phyloP scores from a whole-genome alignment of 1,139 yeast species.

The Yamadazyma diddensiae region DNA sequence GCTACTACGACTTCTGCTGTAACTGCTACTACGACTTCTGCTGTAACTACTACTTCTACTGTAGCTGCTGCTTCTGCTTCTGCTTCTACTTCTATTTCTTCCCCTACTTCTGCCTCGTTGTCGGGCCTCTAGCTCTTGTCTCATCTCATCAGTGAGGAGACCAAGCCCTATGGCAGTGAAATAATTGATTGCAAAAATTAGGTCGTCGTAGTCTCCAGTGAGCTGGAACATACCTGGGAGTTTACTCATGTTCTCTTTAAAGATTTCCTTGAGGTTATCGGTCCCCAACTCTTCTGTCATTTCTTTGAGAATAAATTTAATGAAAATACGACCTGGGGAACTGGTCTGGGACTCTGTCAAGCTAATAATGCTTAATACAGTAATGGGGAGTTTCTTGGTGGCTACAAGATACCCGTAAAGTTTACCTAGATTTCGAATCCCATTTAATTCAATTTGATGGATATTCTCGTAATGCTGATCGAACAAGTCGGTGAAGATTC shows the following conservation, averaged over 20 bases:
- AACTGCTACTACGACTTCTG: conserved; percentile 14
- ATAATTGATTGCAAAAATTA: conserved; percentile 80
- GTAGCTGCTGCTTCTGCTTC: conserved; percentile 15
- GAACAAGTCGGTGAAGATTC: conserved; percentile 53
- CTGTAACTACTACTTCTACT: conserved; percentile 12
- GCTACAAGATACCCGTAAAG: conserved; percentile 86
- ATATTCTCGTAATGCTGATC: conserved; percentile 52
- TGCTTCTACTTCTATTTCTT: conserved; percentile 18
- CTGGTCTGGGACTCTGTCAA: conserved; percentile 73
- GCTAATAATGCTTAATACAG: conserved; percentile 53
- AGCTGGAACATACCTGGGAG: conserved; percentile 52
- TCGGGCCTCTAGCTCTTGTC: conserved; percentile 44
- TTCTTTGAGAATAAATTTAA: conserved; percentile 79
- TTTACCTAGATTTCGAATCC: conserved; percentile 76
- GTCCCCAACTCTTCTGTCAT: conserved; percentile 77
- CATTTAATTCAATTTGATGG: conserved; percentile 68
- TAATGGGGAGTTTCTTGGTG: conserved; percentile 55
- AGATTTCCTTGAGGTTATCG: conserved; percentile 41
- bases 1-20: conserved; percentile 9
- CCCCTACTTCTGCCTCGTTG: conserved; percentile 21
- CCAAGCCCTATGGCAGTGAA: conserved; percentile 95
- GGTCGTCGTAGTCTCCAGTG: conserved; percentile 48
- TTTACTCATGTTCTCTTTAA: conserved; percentile 48
- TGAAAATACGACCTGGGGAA: conserved; percentile 76
- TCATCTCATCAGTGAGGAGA: conserved; percentile 75